Evolutionary conservation across 208 protist genomes (phyloP).

Genomic region (Leishmania arabica): DNA sequence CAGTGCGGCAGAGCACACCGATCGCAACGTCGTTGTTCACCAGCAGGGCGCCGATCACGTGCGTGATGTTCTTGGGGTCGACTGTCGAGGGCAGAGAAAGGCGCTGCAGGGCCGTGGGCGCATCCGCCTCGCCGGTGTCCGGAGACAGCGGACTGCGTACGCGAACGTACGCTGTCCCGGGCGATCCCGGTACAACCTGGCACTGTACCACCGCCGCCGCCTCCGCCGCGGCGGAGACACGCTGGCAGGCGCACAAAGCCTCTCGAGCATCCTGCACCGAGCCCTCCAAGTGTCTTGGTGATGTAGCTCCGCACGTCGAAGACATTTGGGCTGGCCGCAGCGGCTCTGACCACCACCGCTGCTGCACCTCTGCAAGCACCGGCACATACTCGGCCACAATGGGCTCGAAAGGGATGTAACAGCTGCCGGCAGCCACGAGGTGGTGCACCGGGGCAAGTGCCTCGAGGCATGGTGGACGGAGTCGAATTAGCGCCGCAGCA

Average conservation of each 20-base stretch:
- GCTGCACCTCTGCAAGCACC: slow-evolving; percentile 18
- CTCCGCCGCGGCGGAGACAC: background rate
- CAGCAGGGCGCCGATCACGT: slow-evolving; percentile 29
- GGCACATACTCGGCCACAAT: slow-evolving; percentile 25
- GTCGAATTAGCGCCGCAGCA: slow-evolving; percentile 19
- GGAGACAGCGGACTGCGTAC: slow-evolving; percentile 23
- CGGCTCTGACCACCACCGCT: slow-evolving; percentile 9
- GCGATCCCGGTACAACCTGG: slow-evolving; percentile 6
- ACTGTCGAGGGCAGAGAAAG: slow-evolving; percentile 5
- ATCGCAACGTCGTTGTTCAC: slow-evolving; percentile 66
- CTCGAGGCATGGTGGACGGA: slow-evolving; percentile 40
- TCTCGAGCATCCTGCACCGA: background rate
- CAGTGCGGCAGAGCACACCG: slow-evolving; percentile 22
- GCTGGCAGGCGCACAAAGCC: slow-evolving; percentile 16
- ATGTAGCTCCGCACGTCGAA: background rate
- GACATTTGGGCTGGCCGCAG: background rate
- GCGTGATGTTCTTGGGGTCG: slow-evolving; percentile 12
- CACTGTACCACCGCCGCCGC: slow-evolving; percentile 19
- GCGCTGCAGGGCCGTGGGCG: slow-evolving; percentile 3
- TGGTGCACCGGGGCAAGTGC: slow-evolving; percentile 40
- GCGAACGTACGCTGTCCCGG: slow-evolving; percentile 5
- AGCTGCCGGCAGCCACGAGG: slow-evolving; percentile 32
- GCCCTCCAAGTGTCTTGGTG: background rate
- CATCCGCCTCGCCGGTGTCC: background rate
- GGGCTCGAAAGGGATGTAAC: slow-evolving; percentile 37